These are phyloP conservation scores for Malus asiatica DNA, from an alignment of 306 rosid genomes.

Conservation along the genomic window DNA sequence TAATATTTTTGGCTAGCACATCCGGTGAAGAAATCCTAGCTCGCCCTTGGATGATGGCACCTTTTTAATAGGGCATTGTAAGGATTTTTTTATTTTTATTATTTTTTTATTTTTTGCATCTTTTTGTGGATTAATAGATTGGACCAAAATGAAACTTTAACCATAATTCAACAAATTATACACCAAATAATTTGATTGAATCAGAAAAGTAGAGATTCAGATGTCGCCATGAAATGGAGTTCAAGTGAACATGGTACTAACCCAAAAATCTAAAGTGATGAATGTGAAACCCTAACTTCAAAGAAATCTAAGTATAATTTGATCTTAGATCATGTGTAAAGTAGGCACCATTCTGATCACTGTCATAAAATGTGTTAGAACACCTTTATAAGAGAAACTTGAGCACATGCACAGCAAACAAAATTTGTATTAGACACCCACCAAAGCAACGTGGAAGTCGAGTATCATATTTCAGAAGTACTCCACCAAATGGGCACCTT, in stretches of 20 bases:
- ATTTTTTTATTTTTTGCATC: too few relatives aligned
- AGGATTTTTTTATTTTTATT: too few relatives aligned
- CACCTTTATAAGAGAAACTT: neutral
- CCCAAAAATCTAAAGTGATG: neutral
- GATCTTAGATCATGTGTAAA: constrained; percentile 4
- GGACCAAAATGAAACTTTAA: neutral
- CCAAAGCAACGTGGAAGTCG: constrained; percentile 12
- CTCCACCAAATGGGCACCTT: neutral
- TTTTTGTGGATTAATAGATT: neutral
- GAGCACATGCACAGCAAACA: constrained; percentile 2
- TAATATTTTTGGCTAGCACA: too few relatives aligned
- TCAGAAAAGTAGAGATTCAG: neutral
- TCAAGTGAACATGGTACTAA: neutral
- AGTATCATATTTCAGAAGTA: neutral
- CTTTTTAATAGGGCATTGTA: too few relatives aligned
- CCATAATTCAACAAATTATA: neutral
- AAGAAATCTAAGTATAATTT: neutral
- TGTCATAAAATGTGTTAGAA: neutral
- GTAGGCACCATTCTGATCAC: neutral
- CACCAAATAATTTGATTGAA: neutral
- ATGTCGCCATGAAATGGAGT: neutral
- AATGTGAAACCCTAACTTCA: neutral
- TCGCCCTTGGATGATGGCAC: too few relatives aligned
- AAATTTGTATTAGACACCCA: constrained; percentile 3
- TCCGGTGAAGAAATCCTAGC: too few relatives aligned